Percentiles rank a stretch among this genome's conserved stretches.
Evolutionary conservation across 139 green algal species (phyloP).

Genomic region (Picochlorum sp.): DNA sequence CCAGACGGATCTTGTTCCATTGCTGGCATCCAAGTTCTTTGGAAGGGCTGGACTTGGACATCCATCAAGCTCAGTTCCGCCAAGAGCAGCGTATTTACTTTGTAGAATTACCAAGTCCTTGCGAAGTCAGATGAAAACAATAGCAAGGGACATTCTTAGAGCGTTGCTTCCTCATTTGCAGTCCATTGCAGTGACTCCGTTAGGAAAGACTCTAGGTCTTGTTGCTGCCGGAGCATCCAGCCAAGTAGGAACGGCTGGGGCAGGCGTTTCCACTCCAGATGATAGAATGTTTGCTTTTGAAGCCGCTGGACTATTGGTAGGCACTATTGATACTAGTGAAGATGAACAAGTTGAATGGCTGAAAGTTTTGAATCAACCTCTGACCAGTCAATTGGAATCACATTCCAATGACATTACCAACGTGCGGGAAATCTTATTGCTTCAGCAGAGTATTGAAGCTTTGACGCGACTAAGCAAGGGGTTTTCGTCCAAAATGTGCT

Average conservation of each 20-base stretch:
- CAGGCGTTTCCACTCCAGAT: constrained; percentile 24
- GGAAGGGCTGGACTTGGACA: constrained; percentile 22
- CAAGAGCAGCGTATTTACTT: constrained; percentile 74
- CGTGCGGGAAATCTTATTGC: constrained; percentile 10
- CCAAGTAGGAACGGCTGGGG: constrained; percentile 3
- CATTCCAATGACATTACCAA: constrained; percentile 6
- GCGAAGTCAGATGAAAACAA: constrained; percentile 36
- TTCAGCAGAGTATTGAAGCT: constrained; percentile 65
- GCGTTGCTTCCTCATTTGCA: constrained; percentile 53
- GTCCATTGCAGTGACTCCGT: constrained; percentile 49
- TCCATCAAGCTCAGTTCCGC: constrained; percentile 19
- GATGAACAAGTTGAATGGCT: constrained; percentile 55
- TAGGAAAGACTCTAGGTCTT: constrained; percentile 7
- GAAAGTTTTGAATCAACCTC: constrained; percentile 45
- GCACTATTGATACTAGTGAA: constrained; percentile 57
- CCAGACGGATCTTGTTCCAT: constrained; percentile 24
- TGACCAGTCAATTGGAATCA: constrained; percentile 44
- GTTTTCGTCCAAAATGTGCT: constrained; percentile 50
- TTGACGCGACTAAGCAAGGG: constrained; percentile 68
- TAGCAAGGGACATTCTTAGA: background rate
- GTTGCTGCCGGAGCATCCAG: constrained; percentile 4
- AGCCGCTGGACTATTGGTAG: constrained; percentile 70
- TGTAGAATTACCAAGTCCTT: constrained; percentile 63
- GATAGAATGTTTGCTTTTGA: constrained; percentile 86
- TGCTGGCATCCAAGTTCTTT: constrained; percentile 23